Base-by-base conservation (phyloP, 345 rosid genomes). In the Cardamine chenopodiifolia region DNA sequence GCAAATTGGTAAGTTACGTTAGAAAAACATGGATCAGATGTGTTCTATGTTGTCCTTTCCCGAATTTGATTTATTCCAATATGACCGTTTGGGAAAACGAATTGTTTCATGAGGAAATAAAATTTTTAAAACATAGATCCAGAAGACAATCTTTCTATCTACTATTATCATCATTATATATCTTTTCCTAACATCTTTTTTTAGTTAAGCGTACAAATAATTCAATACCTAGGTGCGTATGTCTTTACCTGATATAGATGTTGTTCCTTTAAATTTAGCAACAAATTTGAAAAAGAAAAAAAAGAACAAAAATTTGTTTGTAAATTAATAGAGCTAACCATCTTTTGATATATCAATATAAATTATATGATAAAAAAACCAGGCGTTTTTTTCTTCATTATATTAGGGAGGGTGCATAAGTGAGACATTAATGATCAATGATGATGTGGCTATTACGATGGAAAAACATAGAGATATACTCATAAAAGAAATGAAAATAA, bases 391-490 rank as follows among this genome's bases (percentile, higher is more conserved):
- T n/a, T n/a, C n/a, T 48, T 23, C 67, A 35, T 35, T 58, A 58
- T 70, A 47, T 17, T 23, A 22, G 17, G 31, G 61, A 49, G 61
- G 28, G 34, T 23, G 42, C 62, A 73, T 22, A 44, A 62, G 22
- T 26, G 64, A 63, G 77, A 64, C 71, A 64, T 42, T 54, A 44
- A 73, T 64, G 77, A 5, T 47, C 60, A 56, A 57, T 35, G 71
- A 74, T 74, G 60, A 66, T 58, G 66, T 57, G 54, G 61, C 47
- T 39, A n/a, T 29, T 48, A 34, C 47, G 66, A 37, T 66, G 78
- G 78, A 61, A 66, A 66, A 66, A 66, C 78, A 66, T 1, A 19
- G 5, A 47, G 28, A 64, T 19, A 66, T 15, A 25, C 54, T 55
- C 71, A 55, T 65, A 25, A 52, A 3, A 29, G 17, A 39, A 50